These are phyloP conservation scores for Kickxella alabastrina DNA, from an alignment of 192 early-diverging fungal species.

Conservation along the genomic window DNA sequence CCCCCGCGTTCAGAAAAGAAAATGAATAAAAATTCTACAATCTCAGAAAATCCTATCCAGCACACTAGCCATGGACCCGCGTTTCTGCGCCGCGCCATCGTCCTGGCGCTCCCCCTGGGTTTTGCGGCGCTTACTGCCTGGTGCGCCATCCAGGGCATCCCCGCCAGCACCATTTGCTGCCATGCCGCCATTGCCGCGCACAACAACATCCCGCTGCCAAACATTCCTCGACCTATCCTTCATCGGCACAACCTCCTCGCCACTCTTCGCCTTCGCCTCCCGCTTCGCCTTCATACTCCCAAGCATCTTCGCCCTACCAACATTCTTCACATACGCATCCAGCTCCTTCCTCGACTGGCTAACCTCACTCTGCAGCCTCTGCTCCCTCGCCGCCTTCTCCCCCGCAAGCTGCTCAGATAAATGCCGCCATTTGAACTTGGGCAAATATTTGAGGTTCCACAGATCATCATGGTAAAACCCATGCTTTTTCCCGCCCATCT, in stretches of 20 bases:
- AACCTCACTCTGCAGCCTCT: conserved; percentile 79
- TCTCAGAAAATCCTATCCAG: conserved; percentile 54
- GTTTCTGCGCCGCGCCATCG: too few relatives aligned
- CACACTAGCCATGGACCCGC: conserved; percentile 51
- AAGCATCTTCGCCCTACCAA: conserved; percentile 85
- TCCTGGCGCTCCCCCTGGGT: too few relatives aligned
- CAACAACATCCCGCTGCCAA: conserved; percentile 63
- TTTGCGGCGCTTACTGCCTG: conserved; percentile 14
- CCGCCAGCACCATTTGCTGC: too few relatives aligned
- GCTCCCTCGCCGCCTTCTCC: conserved; percentile 71
- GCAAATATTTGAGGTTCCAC: conserved; percentile 96
- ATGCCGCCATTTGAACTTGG: conserved; percentile 95
- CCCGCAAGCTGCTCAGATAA: conserved; percentile 87
- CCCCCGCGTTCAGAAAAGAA: background rate
- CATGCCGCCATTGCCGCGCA: conserved; percentile 38
- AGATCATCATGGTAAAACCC: conserved; percentile 87
- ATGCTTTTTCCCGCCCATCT: conserved; percentile 84
- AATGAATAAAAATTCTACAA: background rate
- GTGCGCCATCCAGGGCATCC: too few relatives aligned
- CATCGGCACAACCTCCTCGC: conserved; percentile 44
- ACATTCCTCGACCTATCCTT: conserved; percentile 50
- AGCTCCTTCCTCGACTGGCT: conserved; percentile 80
- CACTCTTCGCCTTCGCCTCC: conserved; percentile 22
- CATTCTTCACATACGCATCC: conserved; percentile 82
- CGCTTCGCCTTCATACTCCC: conserved; percentile 71